Evolutionary conservation across 2,329 filamentous ascomycete genomes (phyloP).

Genomic region (Neofusicoccum parvum): DNA sequence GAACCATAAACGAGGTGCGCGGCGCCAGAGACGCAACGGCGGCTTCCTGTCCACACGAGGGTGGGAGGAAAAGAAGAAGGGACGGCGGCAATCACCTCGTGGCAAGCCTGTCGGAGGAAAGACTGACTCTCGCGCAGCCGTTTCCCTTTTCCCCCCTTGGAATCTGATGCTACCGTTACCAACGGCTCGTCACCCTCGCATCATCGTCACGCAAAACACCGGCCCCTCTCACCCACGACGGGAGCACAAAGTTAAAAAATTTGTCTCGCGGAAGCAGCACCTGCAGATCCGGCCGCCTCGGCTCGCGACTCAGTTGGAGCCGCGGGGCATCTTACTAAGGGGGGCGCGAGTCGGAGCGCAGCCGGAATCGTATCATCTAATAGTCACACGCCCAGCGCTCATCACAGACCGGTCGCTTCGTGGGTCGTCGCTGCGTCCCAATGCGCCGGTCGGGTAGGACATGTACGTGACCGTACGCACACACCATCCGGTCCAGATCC

Average conservation of each 20-base stretch:
- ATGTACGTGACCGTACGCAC: background rate
- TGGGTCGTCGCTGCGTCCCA: background rate
- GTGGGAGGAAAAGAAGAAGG: background rate
- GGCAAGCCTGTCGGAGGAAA: background rate
- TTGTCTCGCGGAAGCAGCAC: conserved; percentile 16
- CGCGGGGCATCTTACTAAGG: conserved; percentile 15
- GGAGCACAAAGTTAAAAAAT: background rate
- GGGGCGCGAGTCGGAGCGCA: background rate
- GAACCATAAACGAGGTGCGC: conserved; percentile 3
- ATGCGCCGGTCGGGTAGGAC: background rate
- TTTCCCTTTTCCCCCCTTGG: background rate
- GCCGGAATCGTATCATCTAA: conserved; percentile 16
- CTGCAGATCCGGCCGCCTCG: conserved; percentile 18
- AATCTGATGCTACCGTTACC: background rate
- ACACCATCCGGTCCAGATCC: conserved; percentile 2
- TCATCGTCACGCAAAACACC: background rate
- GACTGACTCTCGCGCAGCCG: background rate
- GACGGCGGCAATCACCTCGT: background rate
- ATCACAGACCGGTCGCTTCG: conserved; percentile 12
- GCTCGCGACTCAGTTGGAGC: conserved; percentile 13
- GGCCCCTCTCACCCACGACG: background rate
- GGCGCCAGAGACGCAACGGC: background rate
- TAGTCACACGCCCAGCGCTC: conserved; percentile 16
- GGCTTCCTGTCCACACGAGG: no score
- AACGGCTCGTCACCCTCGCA: background rate